Base-by-base conservation (phyloP, 768 basidiomycete genomes). In the Tephrocybe sp. region DNA sequence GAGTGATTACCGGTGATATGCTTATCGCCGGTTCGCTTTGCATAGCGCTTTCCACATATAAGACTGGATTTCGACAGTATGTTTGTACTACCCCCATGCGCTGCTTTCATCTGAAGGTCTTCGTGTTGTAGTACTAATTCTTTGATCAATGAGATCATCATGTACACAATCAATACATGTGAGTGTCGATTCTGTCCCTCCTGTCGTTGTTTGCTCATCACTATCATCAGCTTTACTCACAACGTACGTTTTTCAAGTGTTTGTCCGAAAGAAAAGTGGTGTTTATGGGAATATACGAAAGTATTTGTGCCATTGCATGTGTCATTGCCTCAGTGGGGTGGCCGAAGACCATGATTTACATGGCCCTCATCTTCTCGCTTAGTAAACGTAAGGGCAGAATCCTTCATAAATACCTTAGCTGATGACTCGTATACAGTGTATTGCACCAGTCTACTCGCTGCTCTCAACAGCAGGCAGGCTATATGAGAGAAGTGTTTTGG, bases 241-340 rank as follows among this genome's bases (percentile, higher is more conserved):
- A 5, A 44, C 28, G 28, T 44, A 34, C 7, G 43, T 44, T 26
- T 27, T 9, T n/a, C n/a, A 8, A 34, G 15, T 26, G 9, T 34
- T 3, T 19, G 9, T 19, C 30, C 32, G 2, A 34, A 9, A 19
- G n/a, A n/a, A n/a, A n/a, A n/a, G n/a, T n/a, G n/a, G n/a, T 24
- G 2, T 25, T 4, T 22, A 25, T 31, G 13, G 16, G 2, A n/a
- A n/a, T n/a, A 30, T 24, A 6, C 18, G 7, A 7, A 5, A 44
- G 43, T 16, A 16, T 44, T 11, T 44, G 43, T 21, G 28, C 43
- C 4, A 44, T 44, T 44, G 43, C 22, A 13, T 44, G 43, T 21
- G 16, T 44, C 9, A 44, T 44, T 3, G 43, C 43, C 43, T 44
- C 43, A 5, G 43, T 44, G 26, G 43, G 43, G 16, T 44, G 43